Percentiles rank a stretch among this genome's conserved stretches.
Conservation (phyloP, 2,329 filamentous ascomycete species). For the Aspergillus vadensis region DNA sequence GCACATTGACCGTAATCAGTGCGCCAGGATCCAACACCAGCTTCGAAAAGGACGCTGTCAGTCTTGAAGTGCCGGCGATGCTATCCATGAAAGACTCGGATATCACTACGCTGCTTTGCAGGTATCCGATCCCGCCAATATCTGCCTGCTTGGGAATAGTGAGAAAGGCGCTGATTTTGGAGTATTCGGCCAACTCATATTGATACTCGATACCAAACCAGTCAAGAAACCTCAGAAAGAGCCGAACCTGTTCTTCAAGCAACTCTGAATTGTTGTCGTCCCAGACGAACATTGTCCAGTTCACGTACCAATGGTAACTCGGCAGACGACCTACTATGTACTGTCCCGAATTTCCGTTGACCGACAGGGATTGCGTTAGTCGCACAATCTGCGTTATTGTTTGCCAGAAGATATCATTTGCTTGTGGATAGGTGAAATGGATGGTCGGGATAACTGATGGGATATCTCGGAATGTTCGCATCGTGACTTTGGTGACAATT, state of each 20-base stretch:
- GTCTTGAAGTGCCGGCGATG: not conserved
- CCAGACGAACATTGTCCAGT: not conserved
- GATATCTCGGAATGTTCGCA: slow-evolving; percentile 44
- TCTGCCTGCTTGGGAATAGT: not conserved
- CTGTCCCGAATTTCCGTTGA: not conserved
- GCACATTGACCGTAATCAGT: not conserved
- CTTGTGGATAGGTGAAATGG: not conserved
- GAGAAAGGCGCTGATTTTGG: not conserved
- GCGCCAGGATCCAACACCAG: not conserved
- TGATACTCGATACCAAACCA: not conserved
- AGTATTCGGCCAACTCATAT: not conserved
- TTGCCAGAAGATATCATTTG: not conserved
- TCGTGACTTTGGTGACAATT: slow-evolving; percentile 34
- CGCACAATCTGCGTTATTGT: not conserved
- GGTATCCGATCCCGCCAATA: not conserved
- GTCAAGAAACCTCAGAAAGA: not conserved
- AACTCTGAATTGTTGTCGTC: not conserved
- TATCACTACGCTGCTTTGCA: not conserved
- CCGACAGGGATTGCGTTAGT: not conserved
- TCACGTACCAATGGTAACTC: not conserved
- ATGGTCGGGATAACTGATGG: slow-evolving; percentile 27
- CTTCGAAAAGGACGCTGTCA: not conserved
- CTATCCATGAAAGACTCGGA: not conserved
- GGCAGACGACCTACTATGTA: not conserved
- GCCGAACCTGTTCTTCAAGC: not conserved